Conservation (phyloP, 2,329 filamentous ascomycete genomes). For the Shiraia sp. region DNA sequence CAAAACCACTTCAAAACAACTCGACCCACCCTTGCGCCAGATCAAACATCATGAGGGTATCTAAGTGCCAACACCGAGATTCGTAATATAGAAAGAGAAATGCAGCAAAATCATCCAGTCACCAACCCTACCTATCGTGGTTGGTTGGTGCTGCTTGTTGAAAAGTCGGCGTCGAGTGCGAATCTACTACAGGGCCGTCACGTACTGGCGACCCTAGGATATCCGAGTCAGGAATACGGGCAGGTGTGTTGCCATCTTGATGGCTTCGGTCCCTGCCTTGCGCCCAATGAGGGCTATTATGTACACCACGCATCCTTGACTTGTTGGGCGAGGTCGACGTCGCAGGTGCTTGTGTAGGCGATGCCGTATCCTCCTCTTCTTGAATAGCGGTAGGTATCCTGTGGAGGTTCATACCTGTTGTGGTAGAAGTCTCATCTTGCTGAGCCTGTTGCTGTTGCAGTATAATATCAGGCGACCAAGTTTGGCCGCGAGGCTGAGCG, state of each 20-base stretch:
- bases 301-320: conserved; percentile 31
- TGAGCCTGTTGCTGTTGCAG: conserved; percentile 24
- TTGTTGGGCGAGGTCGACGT: conserved; percentile 15
- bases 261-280: conserved; percentile 7
- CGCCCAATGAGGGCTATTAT: conserved; percentile 11
- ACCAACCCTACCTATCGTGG: conserved; percentile 33
- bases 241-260: not conserved
- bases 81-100: conserved; percentile 28
- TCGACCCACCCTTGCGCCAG: conserved; percentile 24
- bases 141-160: conserved; percentile 10
- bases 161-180: too few species aligned
- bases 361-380: conserved; percentile 16
- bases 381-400: conserved; percentile 22
- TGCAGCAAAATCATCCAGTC: conserved; percentile 5
- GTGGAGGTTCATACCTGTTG: conserved; percentile 17
- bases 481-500: conserved; percentile 58
- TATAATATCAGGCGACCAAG: conserved; percentile 55
- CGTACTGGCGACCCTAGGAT: too few species aligned
- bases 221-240: not conserved
- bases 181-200: too few species aligned
- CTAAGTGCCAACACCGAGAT: conserved; percentile 23
- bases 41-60: conserved; percentile 23
- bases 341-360: conserved; percentile 15
- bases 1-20: conserved; percentile 7
- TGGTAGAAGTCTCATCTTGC: conserved; percentile 18